Base-by-base conservation (phyloP, 495 filamentous ascomycete species). In the Aspergillus saccharolyticus region DNA sequence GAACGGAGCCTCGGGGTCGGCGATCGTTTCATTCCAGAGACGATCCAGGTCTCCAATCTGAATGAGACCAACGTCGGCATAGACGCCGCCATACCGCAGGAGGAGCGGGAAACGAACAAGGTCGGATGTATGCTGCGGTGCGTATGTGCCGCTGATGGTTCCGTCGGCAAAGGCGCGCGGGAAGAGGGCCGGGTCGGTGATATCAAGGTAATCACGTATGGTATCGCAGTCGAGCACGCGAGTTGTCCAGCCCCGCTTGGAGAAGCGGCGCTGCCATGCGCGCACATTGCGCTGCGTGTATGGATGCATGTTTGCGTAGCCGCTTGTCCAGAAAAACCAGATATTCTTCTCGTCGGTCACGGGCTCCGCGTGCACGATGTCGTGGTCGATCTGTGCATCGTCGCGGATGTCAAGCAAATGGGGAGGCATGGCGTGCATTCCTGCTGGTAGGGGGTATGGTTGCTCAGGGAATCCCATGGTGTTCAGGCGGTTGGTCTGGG, bases 311-410 rank as follows among this genome's bases (percentile, higher is more conserved):
- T 58, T 60, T 9, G 42, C 42, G 64, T 72, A 78, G 30, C 78
- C 79, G 44, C 67, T 55, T 67, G 82, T 70, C 80, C 81, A 82
- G 70, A 82, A 84, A 67, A 81, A 78, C 73, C 75, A 83, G n/a
- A 81, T 63, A 53, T 83, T 83, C 58, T 81, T 83, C 52, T 73
- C 70, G 28, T 56, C 56, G 8, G 66, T 70, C 22, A 80, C 65
- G 7, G 75, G 74, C 42, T 48, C 47, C 2, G 79, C 72, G 56
- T 78, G 65, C 0, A 70, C 42, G 28, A 81, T 60, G n/a, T 69
- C 69, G 42, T 68, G 42, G 63, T 81, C 78, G 25, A 82, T 63
- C 55, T 76, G 69, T 15, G 65, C 58, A 45, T 83, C 79, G 3
- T 78, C 59, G 25, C 79, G 75, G 5, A 71, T 62, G 55, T 83